A percentile compares a stretch with the other conserved stretches of the same genome.
Conservation (phyloP, 352 stramenopile genomes). For the Phytophthora rubi region DNA sequence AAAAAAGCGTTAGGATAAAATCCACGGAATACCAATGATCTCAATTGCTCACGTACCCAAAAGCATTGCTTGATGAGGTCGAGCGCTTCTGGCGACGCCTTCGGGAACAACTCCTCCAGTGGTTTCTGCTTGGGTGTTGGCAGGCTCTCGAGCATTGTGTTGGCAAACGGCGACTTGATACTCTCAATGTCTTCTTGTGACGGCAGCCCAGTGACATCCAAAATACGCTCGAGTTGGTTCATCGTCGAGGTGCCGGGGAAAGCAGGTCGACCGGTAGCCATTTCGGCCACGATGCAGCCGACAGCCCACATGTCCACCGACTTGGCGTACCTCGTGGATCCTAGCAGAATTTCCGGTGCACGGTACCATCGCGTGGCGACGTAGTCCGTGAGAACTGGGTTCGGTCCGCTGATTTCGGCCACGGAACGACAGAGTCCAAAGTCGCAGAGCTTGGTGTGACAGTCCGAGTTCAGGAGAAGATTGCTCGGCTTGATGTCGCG, state of each 20-base stretch:
- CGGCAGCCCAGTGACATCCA: conserved; percentile 93
- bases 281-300: conserved; percentile 95
- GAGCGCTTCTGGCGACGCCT: conserved; percentile 85
- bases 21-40: neutral
- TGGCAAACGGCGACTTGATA: conserved; percentile 93
- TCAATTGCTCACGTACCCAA: conserved; percentile 48
- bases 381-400: conserved; percentile 95
- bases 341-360: conserved; percentile 95
- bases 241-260: conserved; percentile 96
- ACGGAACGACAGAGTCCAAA: conserved; percentile 96
- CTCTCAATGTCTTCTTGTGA: conserved; percentile 90
- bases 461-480: conserved; percentile 95
- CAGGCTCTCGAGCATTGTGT: conserved; percentile 94
- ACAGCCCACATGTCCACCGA: conserved; percentile 95
- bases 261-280: conserved; percentile 91
- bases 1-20: conserved; percentile 4
- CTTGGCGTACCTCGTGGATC: conserved; percentile 93
- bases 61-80: conserved; percentile 92
- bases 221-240: conserved; percentile 97
- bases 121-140: conserved; percentile 73
- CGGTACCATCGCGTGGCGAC: conserved; percentile 97
- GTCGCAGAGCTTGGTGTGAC: conserved; percentile 95
- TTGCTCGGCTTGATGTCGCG: conserved; percentile 98
- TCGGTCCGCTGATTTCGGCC: conserved; percentile 80
- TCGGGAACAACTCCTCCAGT: conserved; percentile 90